phyloP scores from a whole-genome alignment of 305 asterid species.

The Fraxinus velutina region DNA sequence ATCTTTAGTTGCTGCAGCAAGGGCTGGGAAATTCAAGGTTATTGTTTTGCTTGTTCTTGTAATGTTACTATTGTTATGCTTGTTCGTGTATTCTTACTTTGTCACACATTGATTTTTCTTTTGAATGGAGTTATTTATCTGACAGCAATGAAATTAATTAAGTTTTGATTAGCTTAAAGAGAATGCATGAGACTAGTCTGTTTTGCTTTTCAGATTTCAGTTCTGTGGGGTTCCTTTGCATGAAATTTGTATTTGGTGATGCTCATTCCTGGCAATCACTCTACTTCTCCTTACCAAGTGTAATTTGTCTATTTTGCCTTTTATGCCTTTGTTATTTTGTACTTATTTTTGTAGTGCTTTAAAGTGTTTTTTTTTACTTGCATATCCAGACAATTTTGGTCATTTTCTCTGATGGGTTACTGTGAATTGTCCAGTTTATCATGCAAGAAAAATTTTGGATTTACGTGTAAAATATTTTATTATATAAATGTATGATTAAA shows the following conservation, averaged over 20 bases:
- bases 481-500: too few relatives aligned
- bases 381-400: not conserved
- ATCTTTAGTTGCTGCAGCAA: conserved; percentile 77
- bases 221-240: conserved; percentile 5
- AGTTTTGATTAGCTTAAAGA: not conserved
- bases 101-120: not conserved
- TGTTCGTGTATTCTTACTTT: not conserved
- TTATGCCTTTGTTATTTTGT: not conserved
- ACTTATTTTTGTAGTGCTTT: conserved; percentile 11
- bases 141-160: not conserved
- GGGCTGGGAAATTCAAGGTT: conserved; percentile 92
- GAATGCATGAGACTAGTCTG: not conserved
- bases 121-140: not conserved
- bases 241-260: not conserved
- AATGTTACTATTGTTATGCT: not conserved
- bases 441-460: conserved; percentile 11
- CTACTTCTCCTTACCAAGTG: conserved; percentile 2
- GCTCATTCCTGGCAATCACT: not conserved
- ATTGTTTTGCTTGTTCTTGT: conserved; percentile 15
- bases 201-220: not conserved
- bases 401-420: conserved; percentile 10
- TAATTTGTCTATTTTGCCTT: not conserved
- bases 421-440: conserved; percentile 58
- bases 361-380: not conserved
- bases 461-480: too few relatives aligned